Evolutionary conservation across 805 yeast genomes (phyloP), one percentile per base, ranked within the genome.

Genomic region (Candida awuae): DNA sequence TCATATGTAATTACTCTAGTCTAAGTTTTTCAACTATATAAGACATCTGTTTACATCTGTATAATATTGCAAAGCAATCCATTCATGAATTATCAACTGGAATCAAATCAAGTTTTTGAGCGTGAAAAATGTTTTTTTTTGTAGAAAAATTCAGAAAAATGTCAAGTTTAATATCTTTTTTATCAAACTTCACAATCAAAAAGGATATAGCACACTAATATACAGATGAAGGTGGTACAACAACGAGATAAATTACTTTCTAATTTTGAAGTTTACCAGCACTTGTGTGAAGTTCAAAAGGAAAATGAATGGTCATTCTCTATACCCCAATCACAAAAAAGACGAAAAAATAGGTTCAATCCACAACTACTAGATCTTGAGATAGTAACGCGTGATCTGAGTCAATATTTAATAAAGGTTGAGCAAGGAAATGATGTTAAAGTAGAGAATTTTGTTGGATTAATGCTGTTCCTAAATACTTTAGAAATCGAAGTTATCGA

Each of bases 401-500:
- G 67, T 13, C 53, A 62, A 19, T 73, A 70, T 48, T 52, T 75
- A 18, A 48, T 47, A 8, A 61, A 58, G 38, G 41, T 64, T 53
- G 48, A 55, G 12, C 63, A 63, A 31, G 33, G 34, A 2, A 59
- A 65, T 32, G 55, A 56, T 1, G 58, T 55, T 3, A 42, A 45
- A 4, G 57, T 58, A 8, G 43, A 43, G n/a, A 50, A 41, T 32
- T 49, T 57, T 28, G 31, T 73, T 54, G 47, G 53, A 50, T 21
- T 55, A 36, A 63, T 80, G 65, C 33, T 46, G 1, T 67, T 62
- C 20, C 54, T 80, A 35, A 68, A 72, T 42, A 49, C 63, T 25
- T 77, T 70, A 44, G 71, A 69, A 21, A 64, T 90, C 38, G 87
- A 81, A 62, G 84, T 85, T 58, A 78, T 84, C 19, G 98, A 90